Base-by-base conservation (phyloP, 2,329 filamentous ascomycete genomes). In the Davidsoniella neocaledoniae region DNA sequence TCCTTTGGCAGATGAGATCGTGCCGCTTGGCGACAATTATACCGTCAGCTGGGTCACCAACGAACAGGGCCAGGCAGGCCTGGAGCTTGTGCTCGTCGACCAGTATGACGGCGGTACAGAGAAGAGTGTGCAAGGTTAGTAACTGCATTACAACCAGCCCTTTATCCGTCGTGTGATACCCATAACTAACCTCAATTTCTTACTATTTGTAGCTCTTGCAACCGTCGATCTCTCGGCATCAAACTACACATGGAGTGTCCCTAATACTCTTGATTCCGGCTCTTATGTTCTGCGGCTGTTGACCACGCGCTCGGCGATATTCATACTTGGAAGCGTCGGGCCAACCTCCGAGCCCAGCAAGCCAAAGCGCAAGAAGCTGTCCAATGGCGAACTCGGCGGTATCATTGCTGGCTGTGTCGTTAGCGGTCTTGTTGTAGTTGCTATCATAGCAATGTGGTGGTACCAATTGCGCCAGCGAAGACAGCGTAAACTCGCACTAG, bases 191-290 rank as follows among this genome's bases (percentile, higher is more conserved):
- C 36, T 9, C 4, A 36, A 43, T 16, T 33, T 9, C 26, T 9
- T n/a, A 6, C 37, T 16, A 14, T 23, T 14, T 16, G 25, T 19
- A 51, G 49, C 39, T 16, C 16, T 51, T n/a, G 38, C 37, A 10
- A 29, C 37, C 17, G 36, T 53, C 23, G 47, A 47, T 21, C 33
- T 50, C n/a, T 21, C 44, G 6, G 14, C 16, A 14, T 21, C 43
- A 9, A 39, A 37, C 12, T 49, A 53, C 44, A 46, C 50, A 19
- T 54, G 53, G 53, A 26, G 44, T 19, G 45, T 54, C n/a, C 50
- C 53, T 14, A 17, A 33, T 4, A 46, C 14, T 16, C 41, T 53
- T 9, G 42, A 38, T 10, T 45, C 53, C 3, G 53, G 53, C 19
- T 42, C 46, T 12, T 54, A 54, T 37, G 29, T 40, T 25, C 9